Evolutionary conservation across 495 filamentous ascomycete species (phyloP), one percentile per base, ranked within the genome.

Genomic region (Lophiostoma macrostomum): DNA sequence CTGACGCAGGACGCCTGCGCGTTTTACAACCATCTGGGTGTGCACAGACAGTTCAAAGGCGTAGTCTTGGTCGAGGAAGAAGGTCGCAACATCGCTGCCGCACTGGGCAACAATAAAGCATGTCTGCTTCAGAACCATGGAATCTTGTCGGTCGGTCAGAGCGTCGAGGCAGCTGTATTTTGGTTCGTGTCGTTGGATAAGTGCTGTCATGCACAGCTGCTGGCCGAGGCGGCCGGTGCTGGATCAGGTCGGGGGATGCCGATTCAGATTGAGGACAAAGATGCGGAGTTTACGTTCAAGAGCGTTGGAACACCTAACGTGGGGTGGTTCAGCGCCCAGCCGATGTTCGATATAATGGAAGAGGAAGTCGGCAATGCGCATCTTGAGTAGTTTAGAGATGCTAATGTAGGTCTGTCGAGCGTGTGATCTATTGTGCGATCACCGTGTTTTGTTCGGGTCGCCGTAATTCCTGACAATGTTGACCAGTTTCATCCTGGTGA

Each of bases 181-280:
- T 90, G 85, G 86, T 90, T 90, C 65, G 69, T 86, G 28, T 82
- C 77, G 42, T 60, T 91, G 52, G 86, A 89, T 53, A 86, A 81
- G 57, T 86, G 81, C 66, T 90, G 86, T 61, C 78, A 89, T 61
- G 76, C 78, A 13, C 86, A 90, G 67, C 66, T 91, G 27, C 57
- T 89, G 50, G 87, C 86, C 3, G 87, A 91, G 66, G 87, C 87
- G 0, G 86, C 86, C 3, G 85, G 84, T 7, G 73, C 67, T 0
- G 85, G 84, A 6, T 70, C n/a, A n/a, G n/a, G 80, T 1, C 86
- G 86, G 3, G 76, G 75, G 0, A 66, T 73, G 60, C 85, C 84
- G 2, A 65, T 86, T 31, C 84, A 84, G 67, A 83, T 91, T 56
- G 70, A 74, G 14, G 81, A 86, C 0, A 77, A 80, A 19, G 83